Evolutionary conservation across 2,329 filamentous ascomycete genomes (phyloP).

Genomic region (Aspergillus hiratsukae): DNA sequence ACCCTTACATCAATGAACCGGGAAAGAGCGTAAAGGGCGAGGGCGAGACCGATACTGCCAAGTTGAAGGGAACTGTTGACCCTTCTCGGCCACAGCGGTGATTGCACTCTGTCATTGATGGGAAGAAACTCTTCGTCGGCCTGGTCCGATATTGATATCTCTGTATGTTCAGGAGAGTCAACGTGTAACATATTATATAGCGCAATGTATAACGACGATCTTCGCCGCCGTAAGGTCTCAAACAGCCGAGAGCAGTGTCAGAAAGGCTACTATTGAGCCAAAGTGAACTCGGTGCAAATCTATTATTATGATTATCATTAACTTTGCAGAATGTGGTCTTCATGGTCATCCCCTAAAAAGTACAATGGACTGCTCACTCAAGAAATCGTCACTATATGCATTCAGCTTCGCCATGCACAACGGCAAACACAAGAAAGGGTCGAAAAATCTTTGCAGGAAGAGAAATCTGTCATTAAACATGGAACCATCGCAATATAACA

Average conservation of each 20-base stretch:
- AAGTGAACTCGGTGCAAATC: slow-evolving; percentile 6
- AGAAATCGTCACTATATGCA: slow-evolving; percentile 12
- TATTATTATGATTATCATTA: slow-evolving; percentile 12
- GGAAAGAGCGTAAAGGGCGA: slow-evolving; percentile 56
- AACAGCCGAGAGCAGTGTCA: neutral
- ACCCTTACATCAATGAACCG: slow-evolving; percentile 43
- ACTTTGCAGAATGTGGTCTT: neutral
- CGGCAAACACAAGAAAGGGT: slow-evolving; percentile 6
- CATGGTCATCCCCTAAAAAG: neutral
- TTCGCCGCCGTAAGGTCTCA: neutral
- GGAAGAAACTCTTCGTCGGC: neutral
- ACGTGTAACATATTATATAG: neutral
- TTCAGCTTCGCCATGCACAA: slow-evolving; percentile 11
- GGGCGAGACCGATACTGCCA: slow-evolving; percentile 52
- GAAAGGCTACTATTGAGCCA: slow-evolving; percentile 1
- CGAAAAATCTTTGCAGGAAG: slow-evolving; percentile 4
- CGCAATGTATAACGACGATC: neutral
- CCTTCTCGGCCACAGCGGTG: slow-evolving; percentile 24
- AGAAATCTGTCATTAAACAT: slow-evolving; percentile 6
- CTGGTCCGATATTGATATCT: neutral
- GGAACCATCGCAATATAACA: neutral
- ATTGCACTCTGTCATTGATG: slow-evolving; percentile 13
- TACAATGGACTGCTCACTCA: slow-evolving; percentile 5
- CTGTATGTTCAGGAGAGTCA: neutral
- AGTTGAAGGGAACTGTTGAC: slow-evolving; percentile 49